These are phyloP conservation scores for Carex kokanica DNA, from an alignment of 176 grass and related monocot species.

Conservation along the genomic window DNA sequence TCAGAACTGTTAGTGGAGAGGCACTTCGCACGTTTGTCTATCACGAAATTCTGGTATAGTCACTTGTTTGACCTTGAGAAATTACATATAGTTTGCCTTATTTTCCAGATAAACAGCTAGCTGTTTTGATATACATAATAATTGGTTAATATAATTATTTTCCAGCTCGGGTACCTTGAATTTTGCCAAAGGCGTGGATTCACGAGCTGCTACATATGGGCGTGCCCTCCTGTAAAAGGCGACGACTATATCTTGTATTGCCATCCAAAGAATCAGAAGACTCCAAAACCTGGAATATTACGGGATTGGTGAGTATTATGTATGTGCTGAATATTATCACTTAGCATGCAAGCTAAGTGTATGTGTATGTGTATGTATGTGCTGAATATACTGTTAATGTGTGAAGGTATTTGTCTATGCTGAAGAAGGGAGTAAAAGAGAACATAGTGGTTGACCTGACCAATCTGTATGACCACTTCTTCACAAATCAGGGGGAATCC, in stretches of 20 bases:
- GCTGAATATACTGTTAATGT: neutral
- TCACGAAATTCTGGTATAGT: conserved; percentile 91
- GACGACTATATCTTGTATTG: conserved; percentile 99
- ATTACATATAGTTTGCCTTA: neutral
- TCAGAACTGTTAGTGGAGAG: conserved; percentile 68
- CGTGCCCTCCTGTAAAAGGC: conserved; percentile 91
- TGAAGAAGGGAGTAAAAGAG: conserved; percentile 76
- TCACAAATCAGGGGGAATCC: conserved; percentile 54
- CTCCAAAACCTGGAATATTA: conserved; percentile 90
- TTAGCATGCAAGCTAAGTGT: neutral
- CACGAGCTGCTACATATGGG: conserved; percentile 99
- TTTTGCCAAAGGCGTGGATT: conserved; percentile 95
- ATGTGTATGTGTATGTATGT: too few species aligned
- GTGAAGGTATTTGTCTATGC: conserved; percentile 85
- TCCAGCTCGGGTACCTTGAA: conserved; percentile 97
- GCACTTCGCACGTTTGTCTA: conserved; percentile 88
- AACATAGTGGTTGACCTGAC: conserved; percentile 87
- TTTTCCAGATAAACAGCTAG: neutral
- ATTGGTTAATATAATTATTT: neutral
- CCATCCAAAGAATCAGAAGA: conserved; percentile 98
- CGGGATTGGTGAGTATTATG: conserved; percentile 55
- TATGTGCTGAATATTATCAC: conserved; percentile 15
- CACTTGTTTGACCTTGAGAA: conserved; percentile 1
- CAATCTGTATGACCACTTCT: conserved; percentile 94
- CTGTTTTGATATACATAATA: conserved; percentile 5